phyloP scores from a whole-genome alignment of 1,284 basidiomycete species.

The Filobasidium uniguttulatum region DNA sequence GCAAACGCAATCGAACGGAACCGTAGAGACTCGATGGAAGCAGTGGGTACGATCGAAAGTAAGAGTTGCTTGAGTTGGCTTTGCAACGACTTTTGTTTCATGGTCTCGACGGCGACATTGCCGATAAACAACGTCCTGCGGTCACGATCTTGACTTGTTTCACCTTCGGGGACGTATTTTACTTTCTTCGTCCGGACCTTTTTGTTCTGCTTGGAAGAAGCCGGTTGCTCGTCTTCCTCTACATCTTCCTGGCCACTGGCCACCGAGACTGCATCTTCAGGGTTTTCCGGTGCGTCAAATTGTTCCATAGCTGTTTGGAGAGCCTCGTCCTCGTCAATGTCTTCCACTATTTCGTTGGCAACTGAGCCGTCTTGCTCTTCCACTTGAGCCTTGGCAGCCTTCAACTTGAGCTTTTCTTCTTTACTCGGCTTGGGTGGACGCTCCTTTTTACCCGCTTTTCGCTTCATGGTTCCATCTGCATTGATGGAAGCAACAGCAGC shows the following conservation, averaged over 20 bases:
- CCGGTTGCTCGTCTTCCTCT: conserved; percentile 17
- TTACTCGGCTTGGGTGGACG: conserved; percentile 2
- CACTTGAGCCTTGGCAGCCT: conserved; percentile 13
- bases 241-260: conserved; percentile 16
- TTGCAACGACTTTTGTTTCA: conserved; percentile 50
- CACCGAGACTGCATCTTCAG: no score
- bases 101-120: conserved; percentile 65
- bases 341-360: conserved; percentile 6
- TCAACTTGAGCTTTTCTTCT: conserved; percentile 2
- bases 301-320: conserved; percentile 18
- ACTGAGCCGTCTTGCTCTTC: conserved; percentile 13
- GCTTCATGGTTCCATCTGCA: background rate
- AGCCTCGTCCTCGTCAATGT: conserved; percentile 13
- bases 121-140: conserved; percentile 85
- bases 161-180: conserved; percentile 47
- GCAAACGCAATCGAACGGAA: conserved; percentile 82
- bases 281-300: conserved; percentile 15
- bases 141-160: conserved; percentile 56
- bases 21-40: conserved; percentile 75
- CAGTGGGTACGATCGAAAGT: conserved; percentile 49
- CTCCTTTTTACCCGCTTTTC: conserved; percentile 7
- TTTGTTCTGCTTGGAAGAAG: conserved; percentile 18
- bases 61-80: conserved; percentile 62
- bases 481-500: conserved; percentile 12
- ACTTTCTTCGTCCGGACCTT: conserved; percentile 17